Base-by-base conservation (phyloP, 768 basidiomycete genomes). In the Rubroboletus satanas region DNA sequence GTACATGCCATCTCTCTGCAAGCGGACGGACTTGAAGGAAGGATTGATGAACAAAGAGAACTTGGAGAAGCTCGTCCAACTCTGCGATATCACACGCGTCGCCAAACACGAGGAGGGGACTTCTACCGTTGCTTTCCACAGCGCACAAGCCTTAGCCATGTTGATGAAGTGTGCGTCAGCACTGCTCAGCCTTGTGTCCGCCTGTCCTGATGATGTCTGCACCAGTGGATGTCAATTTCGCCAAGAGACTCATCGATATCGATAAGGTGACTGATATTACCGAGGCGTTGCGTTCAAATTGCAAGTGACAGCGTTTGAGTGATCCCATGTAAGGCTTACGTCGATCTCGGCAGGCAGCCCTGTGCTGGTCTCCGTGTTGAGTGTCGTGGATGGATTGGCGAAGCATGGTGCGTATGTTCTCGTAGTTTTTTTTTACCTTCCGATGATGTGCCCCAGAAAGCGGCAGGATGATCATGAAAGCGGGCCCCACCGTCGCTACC, bases 1-100 rank as follows among this genome's bases (percentile, higher is more conserved):
- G 6, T 71, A 56, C 41, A 31, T 70, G 5, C 70, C 70, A 0
- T 63, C 68, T 9, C 66, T 70, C 37, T 71, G 63, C 55, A 65
- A 68, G 36, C 49, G 56, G 15, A 0, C 23, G 3, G 53, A 56
- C 2, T 38, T 71, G 32, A 61, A 41, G 37, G 21, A 28, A 0
- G 45, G 43, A 15, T 29, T 71, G 12, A 47, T 66, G 14, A 58
- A 12, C 17, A 28, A 71, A 1, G 44, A 42, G 15, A 63, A 67
- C 31, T 14, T 70, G 55, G 43, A 45, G 21, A 37, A 15, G 15
- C 56, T 70, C 14, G 52, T 71, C 41, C 29, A 54, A 8, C 45
- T 62, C 2, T 69, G 62, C 15, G 57, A 69, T 12, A 49, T 37
- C 35, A 23, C 29, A 7, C 57, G 53, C 14, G 29, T 59, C 1